Percentiles rank a stretch among this genome's conserved stretches.
Conservation (phyloP, 805 yeast genomes). For the Starmerella riodocensis region DNA sequence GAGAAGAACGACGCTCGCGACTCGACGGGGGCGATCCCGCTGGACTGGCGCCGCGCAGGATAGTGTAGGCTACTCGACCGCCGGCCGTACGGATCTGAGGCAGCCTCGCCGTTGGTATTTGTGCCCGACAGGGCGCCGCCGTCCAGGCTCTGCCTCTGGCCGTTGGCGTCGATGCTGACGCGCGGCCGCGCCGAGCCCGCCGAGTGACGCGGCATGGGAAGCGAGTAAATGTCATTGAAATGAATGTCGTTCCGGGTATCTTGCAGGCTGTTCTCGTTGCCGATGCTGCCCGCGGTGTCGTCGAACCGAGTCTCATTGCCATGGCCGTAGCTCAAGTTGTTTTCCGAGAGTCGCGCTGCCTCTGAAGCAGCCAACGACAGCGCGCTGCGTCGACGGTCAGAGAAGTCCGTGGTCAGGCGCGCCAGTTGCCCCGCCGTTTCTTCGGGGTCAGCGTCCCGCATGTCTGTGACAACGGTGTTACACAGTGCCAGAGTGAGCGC, state of each 20-base stretch:
- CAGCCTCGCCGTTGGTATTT: too few relatives aligned
- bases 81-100: too few relatives aligned
- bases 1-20: background rate
- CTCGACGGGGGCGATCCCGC: background rate
- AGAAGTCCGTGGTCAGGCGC: background rate
- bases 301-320: too few relatives aligned
- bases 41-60: background rate
- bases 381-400: background rate
- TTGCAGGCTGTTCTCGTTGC: background rate
- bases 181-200: background rate
- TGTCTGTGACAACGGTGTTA: constrained; percentile 60
- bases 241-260: background rate
- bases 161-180: background rate
- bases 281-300: background rate
- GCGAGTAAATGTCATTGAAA: background rate
- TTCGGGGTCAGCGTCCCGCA: constrained; percentile 1
- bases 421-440: background rate
- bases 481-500: constrained; percentile 58
- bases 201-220: background rate
- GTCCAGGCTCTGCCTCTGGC: background rate
- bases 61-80: too few relatives aligned
- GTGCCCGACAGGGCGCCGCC: too few relatives aligned
- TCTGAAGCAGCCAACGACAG: background rate
- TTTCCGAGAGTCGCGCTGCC: background rate
- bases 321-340: too few relatives aligned